A percentile compares a stretch with the other conserved stretches of the same genome.
phyloP scores from a whole-genome alignment of 768 basidiomycete genomes.

The Pulveroboletus sp. region DNA sequence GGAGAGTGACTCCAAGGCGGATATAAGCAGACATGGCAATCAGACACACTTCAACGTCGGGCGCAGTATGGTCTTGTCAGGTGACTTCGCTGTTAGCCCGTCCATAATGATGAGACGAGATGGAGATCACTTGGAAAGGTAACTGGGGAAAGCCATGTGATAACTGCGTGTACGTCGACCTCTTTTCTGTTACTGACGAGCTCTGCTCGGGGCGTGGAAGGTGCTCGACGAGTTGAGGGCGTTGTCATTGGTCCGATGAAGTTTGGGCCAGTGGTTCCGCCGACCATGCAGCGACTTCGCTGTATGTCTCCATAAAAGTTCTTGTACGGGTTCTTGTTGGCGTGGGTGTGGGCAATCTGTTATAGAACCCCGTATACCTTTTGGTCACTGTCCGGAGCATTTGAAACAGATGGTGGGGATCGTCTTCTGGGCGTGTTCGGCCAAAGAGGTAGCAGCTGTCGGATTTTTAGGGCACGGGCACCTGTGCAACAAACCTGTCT shows the following conservation, averaged over 20 bases:
- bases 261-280: slow-evolving; percentile 19
- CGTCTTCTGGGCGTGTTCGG: slow-evolving; percentile 54
- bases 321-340: not conserved
- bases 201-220: slow-evolving; percentile 48
- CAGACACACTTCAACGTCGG: slow-evolving; percentile 46
- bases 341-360: not conserved
- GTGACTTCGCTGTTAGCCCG: slow-evolving; percentile 52
- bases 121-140: slow-evolving; percentile 78
- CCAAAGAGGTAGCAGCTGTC: slow-evolving; percentile 55
- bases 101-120: slow-evolving; percentile 50
- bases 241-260: slow-evolving; percentile 57
- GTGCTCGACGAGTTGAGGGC: slow-evolving; percentile 69
- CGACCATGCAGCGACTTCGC: slow-evolving; percentile 48
- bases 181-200: slow-evolving; percentile 28
- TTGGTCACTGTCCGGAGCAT: slow-evolving; percentile 61
- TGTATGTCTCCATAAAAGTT: slow-evolving; percentile 30
- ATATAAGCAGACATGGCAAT: slow-evolving; percentile 40
- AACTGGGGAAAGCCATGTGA: slow-evolving; percentile 54
- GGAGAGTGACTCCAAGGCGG: slow-evolving; percentile 63
- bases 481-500: slow-evolving; percentile 63
- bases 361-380: slow-evolving; percentile 53
- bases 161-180: slow-evolving; percentile 31
- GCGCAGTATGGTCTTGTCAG: slow-evolving; percentile 55
- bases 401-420: slow-evolving; percentile 53
- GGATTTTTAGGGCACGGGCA: slow-evolving; percentile 72